A percentile compares a stretch with the other conserved stretches of the same genome.
These are phyloP conservation scores for Saccharomycodes ludwigii DNA, from an alignment of 805 yeast genomes.

Conservation along the genomic window DNA sequence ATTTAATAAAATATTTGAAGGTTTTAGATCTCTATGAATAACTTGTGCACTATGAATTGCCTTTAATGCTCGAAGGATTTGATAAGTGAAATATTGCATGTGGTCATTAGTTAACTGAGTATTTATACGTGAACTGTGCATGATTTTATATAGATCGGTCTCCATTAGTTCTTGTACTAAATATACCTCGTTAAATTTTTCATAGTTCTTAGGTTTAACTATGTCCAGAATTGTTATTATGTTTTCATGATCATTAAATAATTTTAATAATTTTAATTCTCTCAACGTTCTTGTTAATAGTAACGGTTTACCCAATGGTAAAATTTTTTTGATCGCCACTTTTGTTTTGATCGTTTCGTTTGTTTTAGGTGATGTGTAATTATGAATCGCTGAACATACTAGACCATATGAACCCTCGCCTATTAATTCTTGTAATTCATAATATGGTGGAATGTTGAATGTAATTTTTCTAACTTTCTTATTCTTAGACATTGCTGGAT, in stretches of 20 bases:
- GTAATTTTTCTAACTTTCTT: conserved; percentile 38
- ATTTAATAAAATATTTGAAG: conserved; percentile 56
- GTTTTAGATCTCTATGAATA: conserved; percentile 67
- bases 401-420: conserved; percentile 82
- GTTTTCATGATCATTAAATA: conserved; percentile 59
- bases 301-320: conserved; percentile 54
- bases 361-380: conserved; percentile 31
- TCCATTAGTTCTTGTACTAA: conserved; percentile 72
- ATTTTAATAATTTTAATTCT: conserved; percentile 53
- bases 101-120: conserved; percentile 52
- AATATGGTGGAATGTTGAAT: conserved; percentile 53
- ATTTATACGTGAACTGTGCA: conserved; percentile 33
- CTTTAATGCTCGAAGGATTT: conserved; percentile 56
- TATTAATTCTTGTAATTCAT: conserved; percentile 43
- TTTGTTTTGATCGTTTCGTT: conserved; percentile 19
- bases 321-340: conserved; percentile 71
- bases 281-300: conserved; percentile 60
- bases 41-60: conserved; percentile 62
- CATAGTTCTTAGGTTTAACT: conserved; percentile 47
- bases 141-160: conserved; percentile 54
- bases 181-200: conserved; percentile 59
- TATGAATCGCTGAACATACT: conserved; percentile 58
- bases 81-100: conserved; percentile 58
- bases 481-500: no score
- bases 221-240: conserved; percentile 55